Base-by-base conservation (phyloP, 148 eudicot genomes). In the Hydrangea macrophylla region DNA sequence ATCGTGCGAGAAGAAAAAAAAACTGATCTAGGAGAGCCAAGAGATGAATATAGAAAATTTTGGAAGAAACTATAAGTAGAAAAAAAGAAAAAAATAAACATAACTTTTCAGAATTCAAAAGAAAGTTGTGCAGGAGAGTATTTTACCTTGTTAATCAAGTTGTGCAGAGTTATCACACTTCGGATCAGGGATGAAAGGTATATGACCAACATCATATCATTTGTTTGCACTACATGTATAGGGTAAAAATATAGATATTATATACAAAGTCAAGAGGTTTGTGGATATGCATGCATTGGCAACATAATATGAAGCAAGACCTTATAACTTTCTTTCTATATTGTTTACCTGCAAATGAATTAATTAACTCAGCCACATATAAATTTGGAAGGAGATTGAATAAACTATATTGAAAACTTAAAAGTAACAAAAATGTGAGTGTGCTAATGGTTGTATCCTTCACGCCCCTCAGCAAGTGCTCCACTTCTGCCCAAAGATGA, bases 371-470 rank as follows among this genome's bases (percentile, higher is more conserved):
- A 12, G 81, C 62, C 51, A 85, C 92, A 45, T 87, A 85, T 15
- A 90, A 81, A 77, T 90, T 90, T 23, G 92, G 96, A 37, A 90
- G 85, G 42, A 90, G 87, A 73, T 87, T 90, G 80, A 90, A 90
- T 27, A 87, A 18, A 12, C 15, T 18, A 8, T 22, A 48, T 2
- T 48, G 7, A 45, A 13, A 12, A 48, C 22, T 48, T 48, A 18
- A 17, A 48, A 48, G 17, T 15, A 2, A 11, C 23, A 18, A 63
- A 6, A 97, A 88, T 50, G 98, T 97, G 53, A 94, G 86, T 28
- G 98, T 94, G 73, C 98, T 90, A 73, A 94, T 85, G 36, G 96
- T 94, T 51, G 98, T 94, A 77, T 94, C 98, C 80, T 88, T 94
- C 81, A 94, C 98, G 67, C 90, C 98, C 76, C 98, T 90, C 55